Conservation (phyloP, 2,329 filamentous ascomycete genomes). For the Fusarium graminum region DNA sequence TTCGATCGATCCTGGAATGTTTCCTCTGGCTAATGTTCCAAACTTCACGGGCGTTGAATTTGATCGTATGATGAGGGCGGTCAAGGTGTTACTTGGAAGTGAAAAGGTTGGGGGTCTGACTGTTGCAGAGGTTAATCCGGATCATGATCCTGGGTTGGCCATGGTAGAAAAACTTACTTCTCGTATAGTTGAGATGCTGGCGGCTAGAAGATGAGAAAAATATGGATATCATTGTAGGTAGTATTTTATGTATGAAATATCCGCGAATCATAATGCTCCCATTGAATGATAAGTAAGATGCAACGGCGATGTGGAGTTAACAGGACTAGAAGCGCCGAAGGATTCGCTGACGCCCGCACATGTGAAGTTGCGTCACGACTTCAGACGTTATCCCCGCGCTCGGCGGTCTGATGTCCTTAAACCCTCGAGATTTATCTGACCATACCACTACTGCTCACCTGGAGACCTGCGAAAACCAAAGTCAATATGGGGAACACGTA, state of each 20-base stretch:
- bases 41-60: slow-evolving; percentile 43
- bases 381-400: neutral
- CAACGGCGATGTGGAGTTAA: neutral
- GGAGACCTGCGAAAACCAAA: neutral
- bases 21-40: slow-evolving; percentile 39
- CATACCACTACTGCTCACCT: neutral
- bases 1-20: slow-evolving; percentile 36
- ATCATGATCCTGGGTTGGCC: slow-evolving; percentile 35
- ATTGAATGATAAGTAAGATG: neutral
- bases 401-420: neutral
- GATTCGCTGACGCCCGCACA: neutral
- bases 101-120: slow-evolving; percentile 28
- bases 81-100: slow-evolving; percentile 20
- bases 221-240: neutral
- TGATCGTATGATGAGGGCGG: slow-evolving; percentile 38
- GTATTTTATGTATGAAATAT: neutral
- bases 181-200: slow-evolving; percentile 19
- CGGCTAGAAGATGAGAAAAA: neutral
- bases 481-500: slow-evolving; percentile 19
- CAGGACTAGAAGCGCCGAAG: neutral
- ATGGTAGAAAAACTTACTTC: slow-evolving; percentile 32
- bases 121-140: slow-evolving; percentile 42
- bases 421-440: neutral
- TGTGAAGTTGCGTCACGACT: neutral
- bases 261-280: neutral